Conservation (phyloP, 495 filamentous ascomycete genomes). For the Penicillium tannophilum region DNA sequence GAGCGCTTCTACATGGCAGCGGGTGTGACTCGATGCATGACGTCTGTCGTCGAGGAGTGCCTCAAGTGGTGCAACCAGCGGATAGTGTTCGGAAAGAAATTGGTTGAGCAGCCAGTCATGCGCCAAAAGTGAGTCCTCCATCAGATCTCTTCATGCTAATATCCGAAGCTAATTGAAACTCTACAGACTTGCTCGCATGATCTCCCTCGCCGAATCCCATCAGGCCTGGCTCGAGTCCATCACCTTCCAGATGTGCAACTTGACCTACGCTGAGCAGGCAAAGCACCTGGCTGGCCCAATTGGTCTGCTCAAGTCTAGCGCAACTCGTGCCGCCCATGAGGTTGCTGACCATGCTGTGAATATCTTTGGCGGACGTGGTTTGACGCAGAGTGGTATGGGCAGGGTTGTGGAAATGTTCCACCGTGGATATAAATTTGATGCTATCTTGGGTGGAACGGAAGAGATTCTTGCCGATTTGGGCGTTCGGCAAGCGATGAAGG, state of each 20-base stretch:
- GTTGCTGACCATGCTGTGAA: conserved; percentile 82
- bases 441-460: conserved; percentile 83
- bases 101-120: conserved; percentile 85
- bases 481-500: conserved; percentile 78
- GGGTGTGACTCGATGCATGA: conserved; percentile 63
- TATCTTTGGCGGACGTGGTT: conserved; percentile 80
- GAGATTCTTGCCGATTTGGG: conserved; percentile 83
- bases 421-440: conserved; percentile 86
- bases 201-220: conserved; percentile 75
- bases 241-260: conserved; percentile 85
- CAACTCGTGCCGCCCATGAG: conserved; percentile 75
- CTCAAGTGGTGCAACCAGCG: conserved; percentile 90
- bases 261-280: conserved; percentile 79
- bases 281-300: conserved; percentile 77
- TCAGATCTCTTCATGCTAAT: not conserved
- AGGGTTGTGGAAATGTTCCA: conserved; percentile 79
- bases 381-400: conserved; percentile 85
- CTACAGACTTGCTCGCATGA: conserved; percentile 78
- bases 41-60: conserved; percentile 78
- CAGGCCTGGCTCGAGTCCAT: conserved; percentile 86
- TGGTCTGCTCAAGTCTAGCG: conserved; percentile 78
- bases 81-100: conserved; percentile 79
- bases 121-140: conserved; percentile 63
- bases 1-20: conserved; percentile 73
- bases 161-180: conserved; percentile 3